Conservation (phyloP, 441 rosid species). For the Macaranga tanarius region DNA sequence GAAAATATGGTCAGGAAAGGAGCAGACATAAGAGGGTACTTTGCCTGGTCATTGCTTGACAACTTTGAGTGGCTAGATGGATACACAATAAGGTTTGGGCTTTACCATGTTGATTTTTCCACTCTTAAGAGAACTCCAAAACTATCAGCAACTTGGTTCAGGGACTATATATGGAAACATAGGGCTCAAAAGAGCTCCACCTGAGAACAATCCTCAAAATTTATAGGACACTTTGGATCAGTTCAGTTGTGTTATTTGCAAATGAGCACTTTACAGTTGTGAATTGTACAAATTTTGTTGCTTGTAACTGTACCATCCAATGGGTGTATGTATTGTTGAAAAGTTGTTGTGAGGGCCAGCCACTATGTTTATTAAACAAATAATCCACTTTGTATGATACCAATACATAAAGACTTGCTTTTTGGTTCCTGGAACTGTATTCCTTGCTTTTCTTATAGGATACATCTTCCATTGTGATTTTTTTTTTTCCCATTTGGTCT, state of each 20-base stretch:
- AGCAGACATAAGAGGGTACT: conserved; percentile 40
- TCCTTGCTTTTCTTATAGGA: neutral
- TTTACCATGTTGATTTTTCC: conserved; percentile 32
- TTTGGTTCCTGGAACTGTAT: neutral
- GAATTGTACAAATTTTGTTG: neutral
- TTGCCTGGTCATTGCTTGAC: conserved; percentile 41
- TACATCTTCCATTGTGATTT: neutral
- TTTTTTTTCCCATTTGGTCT: too few relatives aligned
- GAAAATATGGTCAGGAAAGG: conserved; percentile 25
- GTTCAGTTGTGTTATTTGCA: neutral
- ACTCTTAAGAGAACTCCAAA: conserved; percentile 35
- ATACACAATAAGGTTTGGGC: conserved; percentile 34
- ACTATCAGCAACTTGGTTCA: conserved; percentile 39
- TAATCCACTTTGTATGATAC: neutral
- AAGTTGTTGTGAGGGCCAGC: too few relatives aligned
- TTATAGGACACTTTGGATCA: too few relatives aligned
- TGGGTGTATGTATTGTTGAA: too few relatives aligned
- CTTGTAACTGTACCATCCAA: too few relatives aligned
- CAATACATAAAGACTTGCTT: neutral
- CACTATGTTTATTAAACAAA: neutral
- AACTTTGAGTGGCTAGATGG: conserved; percentile 43
- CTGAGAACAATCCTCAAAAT: neutral
- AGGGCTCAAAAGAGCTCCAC: neutral
- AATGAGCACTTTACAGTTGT: neutral
- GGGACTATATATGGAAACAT: conserved; percentile 17